Percentiles rank a stretch among this genome's conserved stretches.
Evolutionary conservation across 2,329 filamentous ascomycete species (phyloP).

Genomic region (Colletotrichum destructivum): DNA sequence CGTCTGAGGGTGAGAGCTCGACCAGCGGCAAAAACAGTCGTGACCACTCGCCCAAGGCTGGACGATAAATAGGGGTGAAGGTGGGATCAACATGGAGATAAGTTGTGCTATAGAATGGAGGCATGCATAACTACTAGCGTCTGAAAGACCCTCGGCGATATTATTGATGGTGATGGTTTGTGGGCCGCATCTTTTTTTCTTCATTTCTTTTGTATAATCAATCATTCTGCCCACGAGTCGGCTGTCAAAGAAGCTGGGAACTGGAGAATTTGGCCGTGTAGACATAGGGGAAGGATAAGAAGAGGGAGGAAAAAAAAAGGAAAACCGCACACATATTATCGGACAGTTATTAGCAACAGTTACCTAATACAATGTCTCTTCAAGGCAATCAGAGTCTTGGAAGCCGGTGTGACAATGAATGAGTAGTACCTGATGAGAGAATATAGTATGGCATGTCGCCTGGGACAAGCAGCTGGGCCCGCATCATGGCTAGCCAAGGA

Average conservation of each 20-base stretch:
- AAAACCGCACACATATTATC: neutral
- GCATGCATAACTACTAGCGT: slow-evolving; percentile 25
- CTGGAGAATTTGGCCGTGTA: neutral
- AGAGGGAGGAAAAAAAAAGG: neutral
- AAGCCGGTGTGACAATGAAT: slow-evolving; percentile 6
- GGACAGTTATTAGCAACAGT: slow-evolving; percentile 30
- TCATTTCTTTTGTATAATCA: slow-evolving; percentile 26
- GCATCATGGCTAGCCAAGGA: neutral
- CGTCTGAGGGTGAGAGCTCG: slow-evolving; percentile 49
- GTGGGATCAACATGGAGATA: neutral
- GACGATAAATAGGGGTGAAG: neutral
- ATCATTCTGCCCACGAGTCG: neutral
- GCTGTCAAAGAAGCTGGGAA: slow-evolving; percentile 7
- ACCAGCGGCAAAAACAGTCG: slow-evolving; percentile 29
- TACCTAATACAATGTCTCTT: slow-evolving; percentile 35
- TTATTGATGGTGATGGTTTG: neutral
- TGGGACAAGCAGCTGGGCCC: neutral
- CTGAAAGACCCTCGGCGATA: neutral
- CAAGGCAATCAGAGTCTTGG: neutral
- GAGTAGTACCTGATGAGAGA: neutral
- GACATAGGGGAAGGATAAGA: neutral
- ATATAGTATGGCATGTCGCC: neutral
- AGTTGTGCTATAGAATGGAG: slow-evolving; percentile 10
- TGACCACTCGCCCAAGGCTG: slow-evolving; percentile 27
- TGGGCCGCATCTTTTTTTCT: neutral